Base-by-base conservation (phyloP, 345 rosid genomes). In the Camelina hispida region DNA sequence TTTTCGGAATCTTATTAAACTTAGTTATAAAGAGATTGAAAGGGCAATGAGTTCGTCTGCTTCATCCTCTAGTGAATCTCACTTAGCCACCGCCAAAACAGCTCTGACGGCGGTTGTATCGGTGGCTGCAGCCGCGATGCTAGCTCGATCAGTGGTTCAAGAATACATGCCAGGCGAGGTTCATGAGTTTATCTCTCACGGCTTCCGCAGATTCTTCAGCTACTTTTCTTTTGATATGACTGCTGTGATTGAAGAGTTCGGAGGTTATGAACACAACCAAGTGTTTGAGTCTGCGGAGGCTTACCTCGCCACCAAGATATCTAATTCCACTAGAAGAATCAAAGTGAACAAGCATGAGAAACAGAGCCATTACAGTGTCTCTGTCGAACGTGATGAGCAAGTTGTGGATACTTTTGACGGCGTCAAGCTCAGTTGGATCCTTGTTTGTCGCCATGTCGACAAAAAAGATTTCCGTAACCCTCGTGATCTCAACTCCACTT, bases 291-390 rank as follows among this genome's bases (percentile, higher is more conserved):
- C 91, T 4, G 94, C 89, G 4, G 75, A 82, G 60, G 25, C 72
- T 3, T 89, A 87, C 25, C 52, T 89, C 18, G 71, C 84, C 54
- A 51, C 75, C 59, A 82, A 75, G 54, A 65, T 77, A 69, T 71
- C 84, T 56, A 59, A 73, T 28, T 66, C 79, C 44, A 72, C 83
- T 5, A 67, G 63, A 32, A 79, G 83, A 28, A 63, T 87, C 82
- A 84, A 79, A 34, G 86, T 87, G 22, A 81, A 72, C 78, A 92
- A 88, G 51, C 81, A 71, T 8, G 89, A 87, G 50, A 90, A 87
- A 59, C 89, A 89, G 48, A 77, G 82, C 13, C 72, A 77, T 7
- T 60, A 84, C 7, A 64, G 34, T 1, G 69, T 87, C 38, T 62
- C 87, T 37, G 76, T 88, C 43, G 96, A 87, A 22, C 78, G 83